phyloP scores from a whole-genome alignment of 371 early-diverging fungal genomes.

The Apophysomyces elegans region DNA sequence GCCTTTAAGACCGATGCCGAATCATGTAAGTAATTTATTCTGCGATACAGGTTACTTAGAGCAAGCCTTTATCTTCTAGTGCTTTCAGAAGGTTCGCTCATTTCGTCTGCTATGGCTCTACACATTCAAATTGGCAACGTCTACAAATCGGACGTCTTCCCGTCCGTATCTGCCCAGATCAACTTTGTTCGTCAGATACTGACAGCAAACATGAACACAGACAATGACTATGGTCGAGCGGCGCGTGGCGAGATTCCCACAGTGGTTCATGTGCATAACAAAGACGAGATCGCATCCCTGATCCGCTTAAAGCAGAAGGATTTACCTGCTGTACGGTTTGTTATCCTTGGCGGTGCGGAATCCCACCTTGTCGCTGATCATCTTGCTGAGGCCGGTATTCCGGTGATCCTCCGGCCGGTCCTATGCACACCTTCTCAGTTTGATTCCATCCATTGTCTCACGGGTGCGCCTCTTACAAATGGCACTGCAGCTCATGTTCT shows the following conservation, averaged over 20 bases:
- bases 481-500: conserved; percentile 67
- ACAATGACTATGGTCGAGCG: conserved; percentile 46
- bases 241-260: conserved; percentile 68
- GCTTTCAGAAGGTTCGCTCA: conserved; percentile 29
- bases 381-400: conserved; percentile 58
- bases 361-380: conserved; percentile 69
- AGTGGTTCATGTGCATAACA: conserved; percentile 61
- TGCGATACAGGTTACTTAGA: background rate
- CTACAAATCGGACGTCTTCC: conserved; percentile 48
- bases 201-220: conserved; percentile 24
- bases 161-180: conserved; percentile 71
- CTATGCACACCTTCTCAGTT: conserved; percentile 71
- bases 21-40: conserved; percentile 17
- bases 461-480: conserved; percentile 61
- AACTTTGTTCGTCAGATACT: conserved; percentile 60
- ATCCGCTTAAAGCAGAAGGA: conserved; percentile 58
- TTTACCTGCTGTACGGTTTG: conserved; percentile 38
- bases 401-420: conserved; percentile 68
- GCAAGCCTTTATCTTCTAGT: conserved; percentile 5
- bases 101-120: conserved; percentile 59
- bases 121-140: conserved; percentile 63
- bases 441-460: conserved; percentile 71
- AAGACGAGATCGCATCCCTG: conserved; percentile 75
- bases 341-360: conserved; percentile 72
- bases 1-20: conserved; percentile 29